Conservation (phyloP, 129 eudicot species). For the Pseudognaphalium luteoalbum region DNA sequence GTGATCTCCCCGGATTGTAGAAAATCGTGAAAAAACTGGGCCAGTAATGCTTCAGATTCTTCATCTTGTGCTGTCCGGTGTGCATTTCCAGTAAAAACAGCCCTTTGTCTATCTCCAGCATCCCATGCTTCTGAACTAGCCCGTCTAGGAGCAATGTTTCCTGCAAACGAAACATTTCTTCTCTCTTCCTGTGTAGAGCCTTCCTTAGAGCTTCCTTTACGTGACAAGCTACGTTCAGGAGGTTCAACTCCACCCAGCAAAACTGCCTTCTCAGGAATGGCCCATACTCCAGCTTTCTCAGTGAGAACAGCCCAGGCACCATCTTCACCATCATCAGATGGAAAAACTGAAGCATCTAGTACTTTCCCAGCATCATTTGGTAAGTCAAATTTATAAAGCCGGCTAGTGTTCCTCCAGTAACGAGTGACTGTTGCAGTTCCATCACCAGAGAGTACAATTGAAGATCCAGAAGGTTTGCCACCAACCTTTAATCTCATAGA, state of each 20-base stretch:
- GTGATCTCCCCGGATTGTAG: conserved; percentile 67
- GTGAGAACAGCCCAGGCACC: conserved; percentile 97
- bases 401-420: conserved; percentile 71
- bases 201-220: conserved; percentile 96
- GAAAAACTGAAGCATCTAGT: conserved; percentile 89
- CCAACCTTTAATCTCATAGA: conserved; percentile 87
- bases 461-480: conserved; percentile 97
- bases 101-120: conserved; percentile 62
- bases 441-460: conserved; percentile 86
- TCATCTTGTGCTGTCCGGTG: conserved; percentile 87
- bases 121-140: conserved; percentile 82
- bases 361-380: conserved; percentile 98
- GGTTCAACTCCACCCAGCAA: conserved; percentile 98
- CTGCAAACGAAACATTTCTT: conserved; percentile 54
- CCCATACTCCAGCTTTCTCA: conserved; percentile 97
- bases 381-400: conserved; percentile 92
- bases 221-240: conserved; percentile 95
- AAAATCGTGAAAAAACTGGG: conserved; percentile 77
- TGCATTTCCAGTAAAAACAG: conserved; percentile 53
- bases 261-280: conserved; percentile 95
- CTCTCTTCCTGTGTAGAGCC: conserved; percentile 65
- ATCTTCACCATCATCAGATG: conserved; percentile 79
- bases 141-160: conserved; percentile 70
- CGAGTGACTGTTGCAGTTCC: conserved; percentile 95
- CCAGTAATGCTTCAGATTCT: conserved; percentile 81